Evolutionary conservation across 768 basidiomycete species (phyloP).

Genomic region (Collybia mongolica): DNA sequence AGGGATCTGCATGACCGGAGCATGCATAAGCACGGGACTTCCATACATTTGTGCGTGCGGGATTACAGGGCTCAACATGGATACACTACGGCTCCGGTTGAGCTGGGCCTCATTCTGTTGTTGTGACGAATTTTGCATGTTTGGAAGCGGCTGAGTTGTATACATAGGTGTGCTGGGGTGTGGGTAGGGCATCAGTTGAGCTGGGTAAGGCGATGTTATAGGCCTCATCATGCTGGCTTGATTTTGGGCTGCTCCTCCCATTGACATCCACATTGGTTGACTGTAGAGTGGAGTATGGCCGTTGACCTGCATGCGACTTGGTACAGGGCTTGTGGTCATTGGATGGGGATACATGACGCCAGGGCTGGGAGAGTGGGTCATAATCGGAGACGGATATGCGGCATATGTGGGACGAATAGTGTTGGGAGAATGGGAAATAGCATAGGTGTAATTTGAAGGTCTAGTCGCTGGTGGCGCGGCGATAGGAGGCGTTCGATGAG

Average conservation of each 20-base stretch:
- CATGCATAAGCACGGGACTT: conserved; percentile 72
- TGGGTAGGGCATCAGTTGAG: conserved; percentile 66
- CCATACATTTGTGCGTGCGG: conserved; percentile 66
- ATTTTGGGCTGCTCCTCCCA: conserved; percentile 46
- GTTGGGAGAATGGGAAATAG: conserved; percentile 43
- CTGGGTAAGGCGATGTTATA: conserved; percentile 59
- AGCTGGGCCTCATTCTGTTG: conserved; percentile 35
- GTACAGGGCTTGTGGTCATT: conserved; percentile 62
- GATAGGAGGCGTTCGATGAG: conserved; percentile 45
- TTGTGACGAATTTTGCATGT: conserved; percentile 39
- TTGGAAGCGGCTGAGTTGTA: conserved; percentile 39
- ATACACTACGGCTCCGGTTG: conserved; percentile 50
- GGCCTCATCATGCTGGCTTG: conserved; percentile 55
- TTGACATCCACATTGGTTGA: conserved; percentile 66
- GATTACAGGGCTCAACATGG: conserved; percentile 75
- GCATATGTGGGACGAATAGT: conserved; percentile 57
- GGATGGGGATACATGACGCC: conserved; percentile 63
- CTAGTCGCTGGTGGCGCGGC: conserved; percentile 53
- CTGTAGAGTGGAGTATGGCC: conserved; percentile 61
- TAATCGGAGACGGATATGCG: conserved; percentile 66
- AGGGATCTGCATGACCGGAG: conserved; percentile 41
- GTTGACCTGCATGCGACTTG: conserved; percentile 58
- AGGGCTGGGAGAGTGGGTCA: conserved; percentile 70
- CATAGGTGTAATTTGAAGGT: conserved; percentile 38
- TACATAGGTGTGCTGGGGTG: conserved; percentile 54